Evolutionary conservation across 257 asterid genomes (phyloP), one percentile per base, ranked within the genome.

Genomic region (Mitragyna speciosa): DNA sequence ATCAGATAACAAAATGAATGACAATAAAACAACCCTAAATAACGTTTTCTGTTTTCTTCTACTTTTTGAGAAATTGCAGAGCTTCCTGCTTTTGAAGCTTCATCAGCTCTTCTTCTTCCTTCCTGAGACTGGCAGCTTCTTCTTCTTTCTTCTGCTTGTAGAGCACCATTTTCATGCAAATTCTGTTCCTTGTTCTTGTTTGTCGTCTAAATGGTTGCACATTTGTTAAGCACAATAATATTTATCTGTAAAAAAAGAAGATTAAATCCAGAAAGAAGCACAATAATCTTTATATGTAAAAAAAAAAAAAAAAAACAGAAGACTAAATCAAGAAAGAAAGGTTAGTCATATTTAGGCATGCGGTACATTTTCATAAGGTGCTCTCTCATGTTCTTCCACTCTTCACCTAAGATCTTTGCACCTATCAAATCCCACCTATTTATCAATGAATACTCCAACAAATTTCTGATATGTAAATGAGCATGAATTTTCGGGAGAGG

Each of bases 31-130:
- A 65, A 0, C 90, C 97, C 98, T 95, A 93, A 31, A 95, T 91
- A 63, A 95, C 52, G 80, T 87, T 93, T 24, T 93, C 93, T 0
- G 93, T 85, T 82, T 91, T 95, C 82, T 93, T 97, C 51, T 95
- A 92, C 94, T 93, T 95, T 78, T 91, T 95, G 7, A 95, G 97
- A 93, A 95, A 78, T 65, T 92, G 98, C 90, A 95, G 78, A 19
- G 99, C 99, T 89, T 92, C 98, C 33, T 90, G 97, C 85, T 92
- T 93, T 79, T 91, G 95, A 52, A 95, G 89, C 82, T 95, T 93
- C 90, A 86, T 85, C 48, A 82, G 56, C 82, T 93, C 97, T 28
- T 89, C 97, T 75, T 81, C 99, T 80, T 90, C 97, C 87, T 84
- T 91, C 59, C 82, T 86, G 31, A 81, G 81, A 79, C 20, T 81